Percentiles rank a stretch among this genome's conserved stretches.
Evolutionary conservation across 805 yeast species (phyloP).

Genomic region (Blastobotrys terrestris): DNA sequence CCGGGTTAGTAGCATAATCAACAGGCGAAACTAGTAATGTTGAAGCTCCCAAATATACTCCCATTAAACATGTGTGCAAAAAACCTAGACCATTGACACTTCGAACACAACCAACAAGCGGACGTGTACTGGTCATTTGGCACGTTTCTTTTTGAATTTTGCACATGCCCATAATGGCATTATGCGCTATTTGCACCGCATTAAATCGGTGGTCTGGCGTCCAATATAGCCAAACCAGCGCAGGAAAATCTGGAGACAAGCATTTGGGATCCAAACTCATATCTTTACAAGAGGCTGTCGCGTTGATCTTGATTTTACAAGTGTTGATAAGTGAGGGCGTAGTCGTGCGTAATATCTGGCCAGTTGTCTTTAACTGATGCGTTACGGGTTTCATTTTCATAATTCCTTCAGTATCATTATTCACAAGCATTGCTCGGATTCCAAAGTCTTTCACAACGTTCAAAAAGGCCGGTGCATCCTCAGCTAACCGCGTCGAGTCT

Average conservation of each 20-base stretch:
- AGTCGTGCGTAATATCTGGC: slow-evolving; percentile 26
- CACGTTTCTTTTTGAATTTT: slow-evolving; percentile 90
- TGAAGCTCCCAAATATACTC: slow-evolving; percentile 79
- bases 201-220: slow-evolving; percentile 65
- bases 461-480: slow-evolving; percentile 64
- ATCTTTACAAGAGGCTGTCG: slow-evolving; percentile 23
- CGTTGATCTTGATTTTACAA: slow-evolving; percentile 42
- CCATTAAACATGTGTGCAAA: slow-evolving; percentile 74
- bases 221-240: slow-evolving; percentile 62
- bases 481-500: slow-evolving; percentile 58
- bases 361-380: slow-evolving; percentile 46
- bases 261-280: slow-evolving; percentile 20
- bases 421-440: slow-evolving; percentile 67
- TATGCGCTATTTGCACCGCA: slow-evolving; percentile 52
- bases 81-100: slow-evolving; percentile 85
- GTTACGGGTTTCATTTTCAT: slow-evolving; percentile 64
- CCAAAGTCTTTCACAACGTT: slow-evolving; percentile 65
- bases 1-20: slow-evolving; percentile 70
- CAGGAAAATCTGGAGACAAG: slow-evolving; percentile 39
- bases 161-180: slow-evolving; percentile 67
- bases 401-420: slow-evolving; percentile 63
- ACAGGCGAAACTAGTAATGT: slow-evolving; percentile 75
- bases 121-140: slow-evolving; percentile 62
- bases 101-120: slow-evolving; percentile 81
- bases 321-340: slow-evolving; percentile 62